phyloP scores from a whole-genome alignment of 192 early-diverging fungal genomes.

The Dissophora globulifera region DNA sequence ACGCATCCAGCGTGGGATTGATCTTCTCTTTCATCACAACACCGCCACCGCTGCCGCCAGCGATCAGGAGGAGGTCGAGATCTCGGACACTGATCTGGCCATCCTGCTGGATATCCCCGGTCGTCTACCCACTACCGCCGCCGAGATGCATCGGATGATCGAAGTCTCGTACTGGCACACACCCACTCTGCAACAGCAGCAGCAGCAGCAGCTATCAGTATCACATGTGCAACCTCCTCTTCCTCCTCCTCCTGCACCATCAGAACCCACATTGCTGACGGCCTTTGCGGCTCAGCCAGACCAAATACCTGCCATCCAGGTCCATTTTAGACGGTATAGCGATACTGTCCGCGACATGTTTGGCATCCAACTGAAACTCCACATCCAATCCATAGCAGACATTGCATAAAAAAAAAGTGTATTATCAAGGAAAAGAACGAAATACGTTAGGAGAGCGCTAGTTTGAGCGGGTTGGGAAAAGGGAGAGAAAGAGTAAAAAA shows the following conservation, averaged over 20 bases:
- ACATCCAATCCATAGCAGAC: slow-evolving; percentile 30
- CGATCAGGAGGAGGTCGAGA: not conserved
- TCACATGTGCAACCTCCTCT: not conserved
- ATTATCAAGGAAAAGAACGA: too few relatives aligned
- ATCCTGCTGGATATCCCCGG: slow-evolving; percentile 37
- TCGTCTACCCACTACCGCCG: slow-evolving; percentile 11
- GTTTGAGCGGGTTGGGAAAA: too few relatives aligned
- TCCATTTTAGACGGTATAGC: slow-evolving; percentile 29
- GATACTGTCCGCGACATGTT: slow-evolving; percentile 10
- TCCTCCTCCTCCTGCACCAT: not conserved
- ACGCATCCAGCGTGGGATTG: slow-evolving; percentile 12
- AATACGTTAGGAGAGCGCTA: too few relatives aligned
- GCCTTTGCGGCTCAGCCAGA: slow-evolving; percentile 50
- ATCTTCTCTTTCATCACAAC: slow-evolving; percentile 7
- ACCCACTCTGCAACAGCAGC: not conserved
- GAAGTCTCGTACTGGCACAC: slow-evolving; percentile 46
- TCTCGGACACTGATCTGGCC: slow-evolving; percentile 35
- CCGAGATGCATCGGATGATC: slow-evolving; percentile 33
- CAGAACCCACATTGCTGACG: slow-evolving; percentile 17
- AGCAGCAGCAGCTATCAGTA: not conserved
- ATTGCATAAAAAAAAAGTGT: slow-evolving; percentile 1
- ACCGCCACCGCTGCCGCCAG: not conserved
- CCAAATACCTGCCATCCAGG: slow-evolving; percentile 16
- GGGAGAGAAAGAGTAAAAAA: too few relatives aligned
- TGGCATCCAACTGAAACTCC: slow-evolving; percentile 17